Base-by-base conservation (phyloP, 306 rosid species). In the Fragaria nilgerrensis region DNA sequence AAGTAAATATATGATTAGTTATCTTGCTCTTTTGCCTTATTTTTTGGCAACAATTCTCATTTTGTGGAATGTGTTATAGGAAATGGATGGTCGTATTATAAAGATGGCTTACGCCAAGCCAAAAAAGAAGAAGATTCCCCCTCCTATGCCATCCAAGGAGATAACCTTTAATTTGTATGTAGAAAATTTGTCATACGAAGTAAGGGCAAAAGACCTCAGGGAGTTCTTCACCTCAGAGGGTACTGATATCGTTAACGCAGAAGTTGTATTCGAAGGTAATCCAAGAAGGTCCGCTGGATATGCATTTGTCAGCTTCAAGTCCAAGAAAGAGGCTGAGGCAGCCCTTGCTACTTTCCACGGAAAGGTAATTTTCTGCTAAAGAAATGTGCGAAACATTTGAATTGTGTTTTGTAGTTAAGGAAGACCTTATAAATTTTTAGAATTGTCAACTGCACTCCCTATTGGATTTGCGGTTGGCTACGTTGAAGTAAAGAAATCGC, bases 221-320 rank as follows among this genome's bases (percentile, higher is more conserved):
- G 97, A 91, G 53, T 87, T 91, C 73, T 96, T 92, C 56, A 85
- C 85, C 44, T 81, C 96, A 0, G 96, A 85, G 75, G 85, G 86
- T 53, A 70, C 82, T 72, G 76, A 43, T 59, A 87, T 89, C 75
- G 97, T 85, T 84, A 87, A 89, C 23, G 91, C 96, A 5, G 89
- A 88, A 71, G 79, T 91, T 61, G 82, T 92, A 63, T 91, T 81
- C 80, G 78, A 80, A 69, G 92, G 86, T 34, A 88, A 86, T 87
- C 99, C 96, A 0, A 87, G 92, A 82, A 91, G 66, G 83, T 82
- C 98, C 10, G 64, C 92, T 50, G 98, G 98, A 39, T 92, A 91
- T 89, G 99, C 97, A 79, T 92, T 96, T 86, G 97, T 96, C 70
- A 80, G 90, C 78, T 96, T 84, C 90, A 92, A 87, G 79, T 67